phyloP scores from a whole-genome alignment of 164 flowering plant genomes.

The Stephania yunnanensis region DNA sequence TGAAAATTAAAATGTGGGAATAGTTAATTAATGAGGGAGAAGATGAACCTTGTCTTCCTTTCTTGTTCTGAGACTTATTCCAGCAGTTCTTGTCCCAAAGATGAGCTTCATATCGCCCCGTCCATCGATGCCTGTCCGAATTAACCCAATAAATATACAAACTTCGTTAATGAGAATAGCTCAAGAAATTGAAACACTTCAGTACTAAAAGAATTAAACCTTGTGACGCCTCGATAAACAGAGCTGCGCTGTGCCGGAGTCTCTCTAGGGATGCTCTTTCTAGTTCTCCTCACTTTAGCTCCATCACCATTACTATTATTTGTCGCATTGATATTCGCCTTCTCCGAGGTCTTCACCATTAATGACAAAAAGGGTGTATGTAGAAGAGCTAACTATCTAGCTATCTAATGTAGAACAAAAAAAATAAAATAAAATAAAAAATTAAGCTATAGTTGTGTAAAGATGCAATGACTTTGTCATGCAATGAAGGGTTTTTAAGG shows the following conservation, averaged over 20 bases:
- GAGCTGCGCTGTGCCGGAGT: constrained; percentile 90
- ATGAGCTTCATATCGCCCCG: constrained; percentile 93
- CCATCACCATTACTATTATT: constrained; percentile 4
- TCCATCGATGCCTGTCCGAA: constrained; percentile 75
- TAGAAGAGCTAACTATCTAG: too few species aligned
- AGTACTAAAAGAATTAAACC: constrained; percentile 28
- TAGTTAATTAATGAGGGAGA: not conserved
- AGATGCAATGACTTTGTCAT: constrained; percentile 9
- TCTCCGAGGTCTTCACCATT: constrained; percentile 47
- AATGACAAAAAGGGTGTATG: not conserved
- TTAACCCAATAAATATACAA: not conserved
- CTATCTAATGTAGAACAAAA: not conserved
- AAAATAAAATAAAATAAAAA: not conserved
- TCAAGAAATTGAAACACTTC: not conserved
- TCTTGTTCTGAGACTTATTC: constrained; percentile 84
- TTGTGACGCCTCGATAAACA: constrained; percentile 79
- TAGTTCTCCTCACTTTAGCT: constrained; percentile 50
- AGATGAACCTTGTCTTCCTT: constrained; percentile 80
- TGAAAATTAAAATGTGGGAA: not conserved
- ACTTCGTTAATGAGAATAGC: not conserved
- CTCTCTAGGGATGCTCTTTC: constrained; percentile 73
- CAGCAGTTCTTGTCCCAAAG: constrained; percentile 93
- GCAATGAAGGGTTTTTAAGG: constrained; percentile 5
- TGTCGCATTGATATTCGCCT: constrained; percentile 16
- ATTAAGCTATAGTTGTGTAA: not conserved